Conservation (phyloP, 2,329 filamentous ascomycete genomes). For the Cordyceps sp. region DNA sequence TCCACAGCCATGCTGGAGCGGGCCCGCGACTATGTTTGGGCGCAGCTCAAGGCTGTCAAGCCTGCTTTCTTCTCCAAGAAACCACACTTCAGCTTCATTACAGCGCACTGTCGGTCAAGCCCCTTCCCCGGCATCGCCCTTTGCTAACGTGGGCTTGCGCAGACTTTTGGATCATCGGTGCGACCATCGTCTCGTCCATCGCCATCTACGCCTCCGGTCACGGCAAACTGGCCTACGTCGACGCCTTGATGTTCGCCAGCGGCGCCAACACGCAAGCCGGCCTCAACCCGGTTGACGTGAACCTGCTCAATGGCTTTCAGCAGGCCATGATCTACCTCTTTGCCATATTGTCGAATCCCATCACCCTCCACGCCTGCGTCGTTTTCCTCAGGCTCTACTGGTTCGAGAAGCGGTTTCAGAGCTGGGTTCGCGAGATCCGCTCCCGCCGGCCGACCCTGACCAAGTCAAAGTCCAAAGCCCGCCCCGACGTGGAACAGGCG, state of each 20-base stretch:
- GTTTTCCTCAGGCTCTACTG: conserved; percentile 90
- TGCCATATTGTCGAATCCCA: conserved; percentile 62
- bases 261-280: conserved; percentile 85
- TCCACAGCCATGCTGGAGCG: conserved; percentile 14
- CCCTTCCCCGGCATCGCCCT: background rate
- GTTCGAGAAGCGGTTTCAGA: conserved; percentile 93
- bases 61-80: conserved; percentile 41
- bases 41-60: conserved; percentile 30
- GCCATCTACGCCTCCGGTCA: conserved; percentile 48
- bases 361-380: conserved; percentile 69
- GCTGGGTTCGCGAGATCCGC: conserved; percentile 59
- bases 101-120: conserved; percentile 50
- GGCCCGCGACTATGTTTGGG: conserved; percentile 17
- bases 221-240: conserved; percentile 56
- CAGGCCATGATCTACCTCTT: conserved; percentile 58
- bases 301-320: conserved; percentile 52
- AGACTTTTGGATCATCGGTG: conserved; percentile 69
- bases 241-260: conserved; percentile 76
- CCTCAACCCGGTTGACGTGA: conserved; percentile 64
- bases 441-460: conserved; percentile 46
- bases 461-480: conserved; percentile 38
- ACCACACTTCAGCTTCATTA: conserved; percentile 68
- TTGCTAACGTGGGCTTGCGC: conserved; percentile 7
- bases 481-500: conserved; percentile 19
- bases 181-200: conserved; percentile 58